Base-by-base conservation (phyloP, 805 yeast species). In the Clavispora carvajalis region DNA sequence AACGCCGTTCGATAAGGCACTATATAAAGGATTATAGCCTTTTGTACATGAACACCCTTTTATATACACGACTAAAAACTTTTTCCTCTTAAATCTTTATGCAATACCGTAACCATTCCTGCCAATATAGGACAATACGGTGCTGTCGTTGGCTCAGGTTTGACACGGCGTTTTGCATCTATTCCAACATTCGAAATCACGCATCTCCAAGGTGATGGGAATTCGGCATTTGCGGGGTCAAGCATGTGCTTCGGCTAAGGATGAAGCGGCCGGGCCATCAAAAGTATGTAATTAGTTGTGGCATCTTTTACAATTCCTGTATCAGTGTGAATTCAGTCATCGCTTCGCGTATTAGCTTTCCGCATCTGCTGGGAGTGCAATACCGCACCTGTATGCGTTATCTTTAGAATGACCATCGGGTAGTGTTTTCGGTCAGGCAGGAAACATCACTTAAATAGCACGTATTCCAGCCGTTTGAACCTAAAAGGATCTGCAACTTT, bases 281-380 rank as follows among this genome's bases (percentile, higher is more conserved):
- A 25, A 13, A 15, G 26, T 23, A 9, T 12, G 26, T 8, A 22
- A 10, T 13, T 13, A 9, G 29, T 7, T 12, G 19, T 11, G n/a
- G 15, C 12, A 7, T 5, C 19, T 28, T 16, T 19, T 12, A 18
- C 31, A 12, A 28, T 15, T 28, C 15, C 31, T 12, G 31, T 19
- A 28, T 28, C 16, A 13, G 31, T 15, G 2, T 19, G 9, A 7
- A 28, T 16, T 3, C 31, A 19, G 19, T 16, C 31, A 15, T 23
- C 26, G 48, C 28, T 8, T 35, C 28, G 13, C 50, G 10, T 22
- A 22, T 3, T 22, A 11, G 7, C 23, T 51, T 30, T 48, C 59
- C 33, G 57, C 58, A 37, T 62, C 62, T 2, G 66, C 62, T 15
- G 69, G 69, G 1, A 68, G 68, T 3, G 57, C 59, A 4, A 37